Evolutionary conservation across 345 rosid genomes (phyloP), one percentile per base, ranked within the genome.

Genomic region (Hibiscus syriacus): DNA sequence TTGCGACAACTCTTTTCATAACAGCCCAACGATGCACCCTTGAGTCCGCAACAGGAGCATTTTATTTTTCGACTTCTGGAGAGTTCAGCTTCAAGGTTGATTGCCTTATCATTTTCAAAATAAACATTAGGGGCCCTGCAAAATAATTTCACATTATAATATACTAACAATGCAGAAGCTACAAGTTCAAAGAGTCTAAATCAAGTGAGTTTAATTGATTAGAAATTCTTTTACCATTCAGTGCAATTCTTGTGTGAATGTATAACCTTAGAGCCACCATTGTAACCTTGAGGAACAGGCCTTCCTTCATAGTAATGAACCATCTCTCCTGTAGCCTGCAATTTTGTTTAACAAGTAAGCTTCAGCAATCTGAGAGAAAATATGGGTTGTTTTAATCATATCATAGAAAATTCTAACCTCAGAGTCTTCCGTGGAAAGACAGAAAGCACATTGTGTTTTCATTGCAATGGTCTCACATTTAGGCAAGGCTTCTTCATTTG

Each of bases 1-100:
- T 78, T 87, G 55, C 82, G 81, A 77, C 96, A 90, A 75, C 75
- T 80, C 69, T 80, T 77, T 73, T 86, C 92, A 78, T 82, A 94
- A 79, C 99, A 91, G 48, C 99, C 97, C 69, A 94, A 92, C 25
- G 95, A 90, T 64, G 99, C 99, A 45, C 99, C 97, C 80, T 90
- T 94, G 74, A 84, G 82, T 38, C 90, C 91, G 66, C 99, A 94
- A 70, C 84, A 78, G 75, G 86, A 76, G 72, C 97, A 94, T 72
- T 70, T 85, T 50, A 91, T 89, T 78, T 86, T 85, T 64, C 73
- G 73, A 68, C 96, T 87, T 83, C 99, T 87, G 67, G 86, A 79
- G 76, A 94, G 53, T 76, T 94, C 99, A 74, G 80, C 89, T 74
- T 87, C 90, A 34, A 94, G 97, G 74, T 94, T 89, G 71, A 91